Percentiles rank a stretch among this genome's conserved stretches.
These are phyloP conservation scores for Dictyostelium discoideum DNA, from an alignment of 78 protist genomes.

Conservation along the genomic window DNA sequence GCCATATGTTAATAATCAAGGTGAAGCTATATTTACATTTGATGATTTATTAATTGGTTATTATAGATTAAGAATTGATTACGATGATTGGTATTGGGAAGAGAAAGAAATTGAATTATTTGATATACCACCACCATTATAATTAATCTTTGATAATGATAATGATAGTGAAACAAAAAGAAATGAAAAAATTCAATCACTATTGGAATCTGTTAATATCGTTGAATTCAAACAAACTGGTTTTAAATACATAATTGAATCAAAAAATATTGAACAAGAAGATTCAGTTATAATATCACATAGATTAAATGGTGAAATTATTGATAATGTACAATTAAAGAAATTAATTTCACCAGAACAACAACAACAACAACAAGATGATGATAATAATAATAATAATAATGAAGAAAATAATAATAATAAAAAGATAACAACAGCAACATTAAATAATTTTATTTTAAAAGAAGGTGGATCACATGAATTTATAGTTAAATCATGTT, in stretches of 20 bases:
- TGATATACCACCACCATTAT: not conserved
- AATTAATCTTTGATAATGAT: not conserved
- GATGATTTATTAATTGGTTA: not conserved
- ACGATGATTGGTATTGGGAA: not conserved
- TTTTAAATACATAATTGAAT: not conserved
- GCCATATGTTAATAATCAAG: not conserved
- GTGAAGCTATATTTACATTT: not conserved
- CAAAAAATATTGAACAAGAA: not conserved
- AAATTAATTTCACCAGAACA: not conserved
- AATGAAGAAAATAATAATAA: not conserved
- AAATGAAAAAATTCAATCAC: not conserved
- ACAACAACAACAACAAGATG: not conserved
- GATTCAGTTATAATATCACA: not conserved
- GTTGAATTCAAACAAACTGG: not conserved
- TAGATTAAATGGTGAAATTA: not conserved
- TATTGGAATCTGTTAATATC: not conserved
- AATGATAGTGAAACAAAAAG: not conserved
- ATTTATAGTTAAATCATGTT: constrained; percentile 7
- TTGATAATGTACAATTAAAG: not conserved
- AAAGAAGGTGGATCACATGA: not conserved
- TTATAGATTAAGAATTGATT: not conserved
- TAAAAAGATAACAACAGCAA: not conserved
- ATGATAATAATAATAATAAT: too few relatives aligned
- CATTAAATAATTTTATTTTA: not conserved
- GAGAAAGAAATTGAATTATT: not conserved